These are phyloP conservation scores for Xylaria sp. DNA, from an alignment of 2,329 filamentous ascomycete genomes.

Conservation along the genomic window DNA sequence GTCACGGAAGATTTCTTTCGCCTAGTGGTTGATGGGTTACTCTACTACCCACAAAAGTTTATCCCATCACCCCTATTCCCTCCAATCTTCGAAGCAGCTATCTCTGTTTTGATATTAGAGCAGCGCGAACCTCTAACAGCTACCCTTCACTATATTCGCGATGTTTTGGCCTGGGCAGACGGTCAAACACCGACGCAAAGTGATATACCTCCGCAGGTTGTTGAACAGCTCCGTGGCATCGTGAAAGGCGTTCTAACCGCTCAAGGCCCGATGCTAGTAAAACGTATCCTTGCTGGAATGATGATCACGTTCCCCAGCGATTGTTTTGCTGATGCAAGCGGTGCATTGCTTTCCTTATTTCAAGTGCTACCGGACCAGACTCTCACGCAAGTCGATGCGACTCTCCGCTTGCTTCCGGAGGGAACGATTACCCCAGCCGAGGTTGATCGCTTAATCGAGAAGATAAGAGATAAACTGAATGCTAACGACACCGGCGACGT, in stretches of 20 bases:
- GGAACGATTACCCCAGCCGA: constrained; percentile 85
- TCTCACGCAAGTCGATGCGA: constrained; percentile 83
- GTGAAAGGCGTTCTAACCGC: constrained; percentile 77
- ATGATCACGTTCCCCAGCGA: constrained; percentile 99
- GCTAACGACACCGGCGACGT: constrained; percentile 70
- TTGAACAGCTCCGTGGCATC: constrained; percentile 75
- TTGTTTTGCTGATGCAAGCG: constrained; percentile 93
- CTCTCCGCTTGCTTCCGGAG: constrained; percentile 82
- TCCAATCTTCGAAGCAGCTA: constrained; percentile 86
- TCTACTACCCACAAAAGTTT: constrained; percentile 89
- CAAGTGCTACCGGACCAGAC: constrained; percentile 85
- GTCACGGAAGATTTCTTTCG: constrained; percentile 98
- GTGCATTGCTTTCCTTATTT: constrained; percentile 89
- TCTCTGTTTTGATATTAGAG: constrained; percentile 87
- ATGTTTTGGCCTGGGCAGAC: constrained; percentile 88
- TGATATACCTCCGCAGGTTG: constrained; percentile 67
- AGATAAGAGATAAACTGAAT: constrained; percentile 81
- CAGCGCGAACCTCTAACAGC: constrained; percentile 92
- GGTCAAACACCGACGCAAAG: constrained; percentile 74
- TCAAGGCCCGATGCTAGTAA: constrained; percentile 82
- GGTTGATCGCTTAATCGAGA: constrained; percentile 80
- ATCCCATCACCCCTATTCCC: constrained; percentile 82
- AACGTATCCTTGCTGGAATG: constrained; percentile 94
- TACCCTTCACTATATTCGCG: constrained; percentile 91
- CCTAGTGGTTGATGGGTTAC: constrained; percentile 86